A percentile compares a stretch with the other conserved stretches of the same genome.
phyloP scores from a whole-genome alignment of 2,329 filamentous ascomycete species.

The Zymoseptoria tritici region DNA sequence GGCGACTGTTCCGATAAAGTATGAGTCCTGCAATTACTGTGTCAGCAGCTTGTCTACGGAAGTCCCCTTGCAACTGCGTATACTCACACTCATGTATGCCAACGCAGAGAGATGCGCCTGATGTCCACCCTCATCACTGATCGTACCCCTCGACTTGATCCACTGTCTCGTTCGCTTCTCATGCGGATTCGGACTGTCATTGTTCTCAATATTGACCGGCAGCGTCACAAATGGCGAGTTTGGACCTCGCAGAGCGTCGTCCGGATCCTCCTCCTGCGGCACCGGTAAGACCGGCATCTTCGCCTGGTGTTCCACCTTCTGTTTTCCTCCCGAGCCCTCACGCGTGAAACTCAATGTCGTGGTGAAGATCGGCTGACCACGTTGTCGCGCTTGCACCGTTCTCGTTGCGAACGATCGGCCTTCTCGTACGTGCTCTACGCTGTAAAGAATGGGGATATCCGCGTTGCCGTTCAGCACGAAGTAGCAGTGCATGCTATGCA shows the following conservation, averaged over 20 bases:
- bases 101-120: constrained; percentile 79
- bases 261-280: constrained; percentile 34
- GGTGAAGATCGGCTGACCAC: constrained; percentile 86
- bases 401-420: constrained; percentile 84
- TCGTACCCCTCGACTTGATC: constrained; percentile 66
- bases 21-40: constrained; percentile 55
- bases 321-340: constrained; percentile 51
- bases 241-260: constrained; percentile 28
- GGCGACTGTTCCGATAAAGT: constrained; percentile 84
- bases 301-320: constrained; percentile 58
- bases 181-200: constrained; percentile 47
- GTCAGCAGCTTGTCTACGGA: neutral
- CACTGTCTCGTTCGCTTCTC: constrained; percentile 61
- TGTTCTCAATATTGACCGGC: constrained; percentile 50
- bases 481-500: constrained; percentile 98
- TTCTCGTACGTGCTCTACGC: constrained; percentile 88
- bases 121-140: constrained; percentile 65
- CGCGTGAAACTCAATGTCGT: constrained; percentile 84
- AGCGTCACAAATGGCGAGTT: constrained; percentile 52
- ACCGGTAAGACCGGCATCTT: constrained; percentile 42
- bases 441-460: constrained; percentile 81
- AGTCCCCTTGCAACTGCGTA: neutral
- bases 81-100: constrained; percentile 66
- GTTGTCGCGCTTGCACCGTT: constrained; percentile 91
- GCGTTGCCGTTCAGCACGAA: constrained; percentile 87